Percentiles rank a stretch among this genome's conserved stretches.
Conservation (phyloP, 106 monocot genomes). For the Dactylorhiza incarnata region DNA sequence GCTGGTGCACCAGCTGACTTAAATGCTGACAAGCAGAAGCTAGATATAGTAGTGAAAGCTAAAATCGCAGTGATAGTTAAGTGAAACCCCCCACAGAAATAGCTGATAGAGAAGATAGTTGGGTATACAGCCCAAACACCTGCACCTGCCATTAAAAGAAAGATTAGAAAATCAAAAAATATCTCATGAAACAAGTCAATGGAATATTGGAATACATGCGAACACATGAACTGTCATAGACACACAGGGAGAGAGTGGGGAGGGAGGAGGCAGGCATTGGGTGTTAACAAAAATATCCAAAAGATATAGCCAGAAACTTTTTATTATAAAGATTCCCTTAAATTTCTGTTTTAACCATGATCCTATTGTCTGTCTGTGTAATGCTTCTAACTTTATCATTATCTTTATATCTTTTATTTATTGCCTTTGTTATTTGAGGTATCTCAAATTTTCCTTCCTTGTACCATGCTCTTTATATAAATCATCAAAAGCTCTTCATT, state of each 20-base stretch:
- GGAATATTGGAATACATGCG: not conserved
- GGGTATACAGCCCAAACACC: conserved; percentile 87
- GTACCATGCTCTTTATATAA: no score
- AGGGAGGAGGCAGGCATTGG: no score
- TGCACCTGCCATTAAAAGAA: conserved; percentile 49
- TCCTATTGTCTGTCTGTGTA: no score
- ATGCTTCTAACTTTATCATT: no score
- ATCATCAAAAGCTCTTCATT: no score
- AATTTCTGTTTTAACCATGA: no score
- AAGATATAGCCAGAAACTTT: not conserved
- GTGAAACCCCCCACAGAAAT: conserved; percentile 65
- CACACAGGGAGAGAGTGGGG: not conserved
- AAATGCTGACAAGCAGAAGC: conserved; percentile 62
- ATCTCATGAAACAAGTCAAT: not conserved
- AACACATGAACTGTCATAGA: not conserved
- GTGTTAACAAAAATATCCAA: not conserved
- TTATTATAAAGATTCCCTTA: no score
- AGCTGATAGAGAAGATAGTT: conserved; percentile 61
- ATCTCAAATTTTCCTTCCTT: no score
- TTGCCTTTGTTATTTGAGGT: no score
- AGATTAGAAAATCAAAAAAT: not conserved
- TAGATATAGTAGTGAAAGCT: conserved; percentile 50
- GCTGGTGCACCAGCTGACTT: conserved; percentile 51
- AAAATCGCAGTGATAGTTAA: conserved; percentile 44
- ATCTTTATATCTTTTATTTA: no score